Base-by-base conservation (phyloP, 768 basidiomycete genomes). In the Mycena galericulata region DNA sequence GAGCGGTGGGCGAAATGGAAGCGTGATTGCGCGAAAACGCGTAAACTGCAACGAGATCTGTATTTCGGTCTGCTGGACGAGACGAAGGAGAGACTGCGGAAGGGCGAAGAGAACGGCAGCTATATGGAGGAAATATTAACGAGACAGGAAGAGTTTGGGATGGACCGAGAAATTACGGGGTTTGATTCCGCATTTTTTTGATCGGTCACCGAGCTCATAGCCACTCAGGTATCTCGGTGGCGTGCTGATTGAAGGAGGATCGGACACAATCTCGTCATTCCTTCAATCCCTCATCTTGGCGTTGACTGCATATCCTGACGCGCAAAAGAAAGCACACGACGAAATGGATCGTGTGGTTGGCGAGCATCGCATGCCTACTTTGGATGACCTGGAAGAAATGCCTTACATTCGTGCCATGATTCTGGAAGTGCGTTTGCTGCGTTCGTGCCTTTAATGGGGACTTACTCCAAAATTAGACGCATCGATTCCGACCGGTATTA, bases 1-100 rank as follows among this genome's bases (percentile, higher is more conserved):
- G 79, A 77, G 55, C 71, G 80, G 5, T 82, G 73, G 72, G 79
- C 80, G 7, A 59, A 71, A 10, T 82, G 81, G 81, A 82, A 82
- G 67, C 55, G 46, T 1, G 59, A 76, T 8, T 72, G 70, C 30
- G 70, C 65, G 34, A 70, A 76, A 27, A 66, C 73, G 3, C 67
- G 75, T 10, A 55, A 29, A 2, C 45, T 78, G 22, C 81, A 81
- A 54, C 72, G 75, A 15, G 59, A 65, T 11, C 58, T 81, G 22
- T 81, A 79, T 58, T 74, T 77, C 34, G 71, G 75, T 2, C 65
- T 81, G 10, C 59, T 80, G 24, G 69, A 74, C 6, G 72, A 75
- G 32, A 75, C 69, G 18, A 73, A 77, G 60, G 70, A 71, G 22
- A 67, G 79, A 11, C 36, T 80, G 15, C 54, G 59, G 38, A 71